Evolutionary conservation across 2,329 filamentous ascomycete species (phyloP).

Genomic region (Xylariaceae sp.): DNA sequence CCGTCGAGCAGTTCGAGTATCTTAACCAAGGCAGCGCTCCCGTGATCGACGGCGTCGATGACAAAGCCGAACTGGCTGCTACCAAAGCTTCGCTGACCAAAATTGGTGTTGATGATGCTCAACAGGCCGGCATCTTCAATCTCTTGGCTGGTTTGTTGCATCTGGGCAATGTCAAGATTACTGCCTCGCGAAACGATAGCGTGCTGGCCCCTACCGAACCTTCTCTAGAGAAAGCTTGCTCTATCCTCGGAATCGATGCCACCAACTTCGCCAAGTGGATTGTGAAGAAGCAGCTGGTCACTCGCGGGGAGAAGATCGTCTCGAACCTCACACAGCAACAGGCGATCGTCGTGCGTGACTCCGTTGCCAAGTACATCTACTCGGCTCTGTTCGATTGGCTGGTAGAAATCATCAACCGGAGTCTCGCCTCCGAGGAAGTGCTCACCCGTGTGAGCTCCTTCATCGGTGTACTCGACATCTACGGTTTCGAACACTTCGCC

Average conservation of each 20-base stretch:
- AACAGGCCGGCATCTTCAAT: slow-evolving; percentile 82
- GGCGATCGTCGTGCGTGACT: slow-evolving; percentile 89
- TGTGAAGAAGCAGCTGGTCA: slow-evolving; percentile 96
- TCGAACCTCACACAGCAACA: slow-evolving; percentile 93
- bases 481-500: slow-evolving; percentile 97
- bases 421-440: slow-evolving; percentile 83
- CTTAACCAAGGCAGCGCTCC: slow-evolving; percentile 91
- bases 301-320: slow-evolving; percentile 92
- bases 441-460: slow-evolving; percentile 77
- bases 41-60: slow-evolving; percentile 87
- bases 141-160: slow-evolving; percentile 86
- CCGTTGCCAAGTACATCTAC: slow-evolving; percentile 97
- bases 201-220: slow-evolving; percentile 74
- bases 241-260: slow-evolving; percentile 79
- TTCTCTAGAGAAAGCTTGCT: slow-evolving; percentile 71
- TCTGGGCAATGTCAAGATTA: slow-evolving; percentile 94
- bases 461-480: slow-evolving; percentile 98
- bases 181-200: slow-evolving; percentile 80
- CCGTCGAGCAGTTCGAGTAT: slow-evolving; percentile 90
- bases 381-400: slow-evolving; percentile 98
- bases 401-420: slow-evolving; percentile 91
- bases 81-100: slow-evolving; percentile 80
- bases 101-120: slow-evolving; percentile 69
- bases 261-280: slow-evolving; percentile 94
- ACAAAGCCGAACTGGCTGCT: slow-evolving; percentile 86